Evolutionary conservation across 139 green algal genomes (phyloP), one percentile per base, ranked within the genome.

Genomic region (Chlamydomonas sp.): DNA sequence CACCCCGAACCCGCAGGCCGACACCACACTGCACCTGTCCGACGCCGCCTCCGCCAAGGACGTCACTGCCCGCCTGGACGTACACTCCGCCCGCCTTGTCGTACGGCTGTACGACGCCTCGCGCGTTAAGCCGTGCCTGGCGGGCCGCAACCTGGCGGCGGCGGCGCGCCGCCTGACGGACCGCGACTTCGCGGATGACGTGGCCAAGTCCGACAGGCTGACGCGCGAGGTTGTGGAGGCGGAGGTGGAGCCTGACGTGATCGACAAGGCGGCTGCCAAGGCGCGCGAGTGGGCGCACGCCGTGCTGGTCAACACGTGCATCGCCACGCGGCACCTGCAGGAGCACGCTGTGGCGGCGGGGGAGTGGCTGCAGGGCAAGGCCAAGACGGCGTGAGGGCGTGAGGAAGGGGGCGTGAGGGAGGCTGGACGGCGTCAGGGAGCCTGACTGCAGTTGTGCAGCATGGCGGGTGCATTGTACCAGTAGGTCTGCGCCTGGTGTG

Each of bases 211-310:
- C 31, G 31, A 49, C 31, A 49, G 31, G 31, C 73, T 87, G 9
- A 60, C 31, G 31, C 17, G 17, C 31, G 83, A 80, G 63, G 83
- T 81, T 49, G 62, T 58, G 14, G 73, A 75, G 62, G n/a, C 3
- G n/a, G 63, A 58, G 63, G 82, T n/a, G 58, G n/a, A 80, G 62
- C 83, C 83, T 2, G 83, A 87, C 71, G 5, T 59, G 14, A 87
- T 87, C 12, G 83, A 87, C 73, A 14, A 18, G 7, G 83, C 83
- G 14, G 73, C 73, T 0, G 63, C 61, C 16, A 87, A 77, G 79
- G 64, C 49, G 3, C 83, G 83, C n/a, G 72, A 87, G 83, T 87
- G 83, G 83, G 62, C 73, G 62, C 73, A 87, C 72, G 83, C 83
- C 10, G n/a, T 87, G 68, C 14, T 75, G 31, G 83, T 87, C 62